phyloP scores from a whole-genome alignment of 306 rosid species.

The Dryas alaskensis region DNA sequence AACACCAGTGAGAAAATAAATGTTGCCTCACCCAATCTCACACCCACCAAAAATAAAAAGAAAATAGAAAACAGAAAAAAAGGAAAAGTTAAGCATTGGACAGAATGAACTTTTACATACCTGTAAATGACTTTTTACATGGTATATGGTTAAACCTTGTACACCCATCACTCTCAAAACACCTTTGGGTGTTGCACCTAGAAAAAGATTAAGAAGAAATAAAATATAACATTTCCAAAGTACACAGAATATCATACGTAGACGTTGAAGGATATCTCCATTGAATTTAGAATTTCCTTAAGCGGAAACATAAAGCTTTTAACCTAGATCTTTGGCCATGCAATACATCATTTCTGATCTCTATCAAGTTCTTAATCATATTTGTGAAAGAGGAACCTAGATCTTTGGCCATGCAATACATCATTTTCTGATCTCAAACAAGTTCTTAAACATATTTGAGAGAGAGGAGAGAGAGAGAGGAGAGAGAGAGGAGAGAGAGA shows the following conservation, averaged over 20 bases:
- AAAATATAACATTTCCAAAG: not conserved
- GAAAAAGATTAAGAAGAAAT: constrained; percentile 14
- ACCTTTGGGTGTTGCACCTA: constrained; percentile 99
- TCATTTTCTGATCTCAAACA: constrained; percentile 1
- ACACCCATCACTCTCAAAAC: constrained; percentile 99
- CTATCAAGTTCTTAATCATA: not conserved
- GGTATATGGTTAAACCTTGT: constrained; percentile 93
- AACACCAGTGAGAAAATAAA: constrained; percentile 8
- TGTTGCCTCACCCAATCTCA: constrained; percentile 6
- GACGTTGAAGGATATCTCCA: constrained; percentile 18
- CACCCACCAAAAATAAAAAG: constrained; percentile 7
- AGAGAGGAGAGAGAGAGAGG: too few relatives aligned
- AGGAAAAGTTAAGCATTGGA: not conserved
- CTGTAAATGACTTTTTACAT: constrained; percentile 98
- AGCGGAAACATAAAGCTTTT: constrained; percentile 20
- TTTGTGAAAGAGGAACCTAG: not conserved
- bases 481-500: too few relatives aligned
- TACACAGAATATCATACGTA: constrained; percentile 6
- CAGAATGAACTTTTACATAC: constrained; percentile 29
- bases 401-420: constrained; percentile 3
- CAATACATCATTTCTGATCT: not conserved
- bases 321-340: constrained; percentile 7
- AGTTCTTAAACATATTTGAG: not conserved
- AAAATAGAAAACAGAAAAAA: not conserved
- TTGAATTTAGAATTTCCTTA: constrained; percentile 18